These are phyloP conservation scores for Botryotinia convoluta DNA, from an alignment of 2,329 filamentous ascomycete species.

Conservation along the genomic window DNA sequence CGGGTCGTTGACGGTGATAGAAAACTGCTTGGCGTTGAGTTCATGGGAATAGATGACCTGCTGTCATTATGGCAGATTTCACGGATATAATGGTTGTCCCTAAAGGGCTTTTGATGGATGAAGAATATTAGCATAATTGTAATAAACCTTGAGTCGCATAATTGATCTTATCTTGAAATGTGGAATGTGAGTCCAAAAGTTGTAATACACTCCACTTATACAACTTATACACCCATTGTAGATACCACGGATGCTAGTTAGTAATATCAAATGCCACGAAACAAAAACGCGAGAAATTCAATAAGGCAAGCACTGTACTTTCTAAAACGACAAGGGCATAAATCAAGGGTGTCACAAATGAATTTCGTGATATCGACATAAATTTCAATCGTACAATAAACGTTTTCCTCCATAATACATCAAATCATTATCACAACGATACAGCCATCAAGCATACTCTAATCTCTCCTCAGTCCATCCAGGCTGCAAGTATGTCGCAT, in stretches of 20 bases:
- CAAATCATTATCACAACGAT: neutral
- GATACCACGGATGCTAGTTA: neutral
- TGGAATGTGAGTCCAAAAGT: neutral
- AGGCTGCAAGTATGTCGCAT: constrained; percentile 15
- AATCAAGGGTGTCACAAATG: neutral
- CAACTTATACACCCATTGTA: neutral
- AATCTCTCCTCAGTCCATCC: constrained; percentile 18
- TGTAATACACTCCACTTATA: neutral
- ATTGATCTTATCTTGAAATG: neutral
- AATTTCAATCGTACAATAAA: neutral
- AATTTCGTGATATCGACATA: neutral
- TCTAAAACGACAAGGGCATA: neutral
- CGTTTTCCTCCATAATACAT: neutral
- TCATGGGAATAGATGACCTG: neutral
- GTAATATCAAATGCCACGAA: neutral
- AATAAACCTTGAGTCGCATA: neutral
- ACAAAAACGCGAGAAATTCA: neutral
- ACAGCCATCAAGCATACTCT: constrained; percentile 9
- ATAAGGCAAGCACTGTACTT: neutral
- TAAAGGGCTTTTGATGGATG: neutral
- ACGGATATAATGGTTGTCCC: neutral
- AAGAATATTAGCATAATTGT: neutral
- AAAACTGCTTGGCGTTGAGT: neutral
- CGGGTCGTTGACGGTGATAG: neutral
- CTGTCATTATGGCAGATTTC: neutral